Conservation (phyloP, 2,329 filamentous ascomycete species). For the Fonsecaea multimorphosa region DNA sequence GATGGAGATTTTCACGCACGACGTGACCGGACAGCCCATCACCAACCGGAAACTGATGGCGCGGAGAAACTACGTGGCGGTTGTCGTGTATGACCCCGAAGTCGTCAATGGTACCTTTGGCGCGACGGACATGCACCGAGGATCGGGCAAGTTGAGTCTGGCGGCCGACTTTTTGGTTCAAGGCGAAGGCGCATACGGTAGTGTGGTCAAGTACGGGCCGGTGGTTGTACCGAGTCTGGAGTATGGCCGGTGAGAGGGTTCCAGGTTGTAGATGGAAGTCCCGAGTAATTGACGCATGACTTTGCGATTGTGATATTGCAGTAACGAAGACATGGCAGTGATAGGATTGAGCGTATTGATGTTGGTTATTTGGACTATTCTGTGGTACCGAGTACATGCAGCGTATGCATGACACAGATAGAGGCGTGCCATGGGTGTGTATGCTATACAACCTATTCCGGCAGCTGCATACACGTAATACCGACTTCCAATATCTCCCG, state of each 20-base stretch:
- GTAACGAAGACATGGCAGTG: not conserved
- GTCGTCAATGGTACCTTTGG: conserved; percentile 61
- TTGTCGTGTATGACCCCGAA: conserved; percentile 93
- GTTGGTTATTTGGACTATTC: too few relatives aligned
- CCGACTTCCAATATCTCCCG: too few relatives aligned
- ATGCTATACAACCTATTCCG: too few relatives aligned
- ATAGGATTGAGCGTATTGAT: not conserved
- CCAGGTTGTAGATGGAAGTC: not conserved
- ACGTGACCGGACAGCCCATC: conserved; percentile 80
- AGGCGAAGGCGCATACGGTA: conserved; percentile 52
- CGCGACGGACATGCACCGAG: conserved; percentile 50
- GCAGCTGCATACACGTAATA: too few relatives aligned
- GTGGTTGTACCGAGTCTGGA: conserved; percentile 91
- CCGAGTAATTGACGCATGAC: not conserved
- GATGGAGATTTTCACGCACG: conserved; percentile 99
- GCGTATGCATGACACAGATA: too few relatives aligned
- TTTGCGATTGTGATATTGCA: not conserved
- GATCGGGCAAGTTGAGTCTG: conserved; percentile 71
- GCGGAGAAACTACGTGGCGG: conserved; percentile 86
- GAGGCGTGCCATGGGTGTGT: too few relatives aligned
- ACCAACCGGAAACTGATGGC: conserved; percentile 94
- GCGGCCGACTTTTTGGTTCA: conserved; percentile 98
- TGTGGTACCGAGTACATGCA: too few relatives aligned
- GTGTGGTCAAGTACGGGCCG: conserved; percentile 93
- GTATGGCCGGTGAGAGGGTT: conserved; percentile 67